phyloP scores from a whole-genome alignment of 805 yeast genomes.

The Suhomyces vadensis region DNA sequence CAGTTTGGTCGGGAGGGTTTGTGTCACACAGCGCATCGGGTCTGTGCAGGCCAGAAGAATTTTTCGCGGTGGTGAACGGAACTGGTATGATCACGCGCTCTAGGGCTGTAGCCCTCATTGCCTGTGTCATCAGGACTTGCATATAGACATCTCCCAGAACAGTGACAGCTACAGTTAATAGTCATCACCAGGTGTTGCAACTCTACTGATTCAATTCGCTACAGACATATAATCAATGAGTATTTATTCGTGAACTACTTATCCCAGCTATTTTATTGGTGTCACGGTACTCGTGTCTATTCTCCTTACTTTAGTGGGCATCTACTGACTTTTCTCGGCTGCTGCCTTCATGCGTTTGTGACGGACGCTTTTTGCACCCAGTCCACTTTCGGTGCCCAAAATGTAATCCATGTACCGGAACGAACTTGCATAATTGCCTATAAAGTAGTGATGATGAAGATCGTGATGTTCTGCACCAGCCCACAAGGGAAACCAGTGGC shows the following conservation, averaged over 20 bases:
- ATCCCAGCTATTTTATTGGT: too few relatives aligned
- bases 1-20: conserved; percentile 6
- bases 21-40: conserved; percentile 8
- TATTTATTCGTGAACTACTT: too few relatives aligned
- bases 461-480: conserved; percentile 68
- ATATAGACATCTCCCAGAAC: too few relatives aligned
- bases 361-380: conserved; percentile 49
- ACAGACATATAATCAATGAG: too few relatives aligned
- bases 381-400: conserved; percentile 58
- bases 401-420: conserved; percentile 60
- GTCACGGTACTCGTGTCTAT: too few relatives aligned
- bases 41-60: conserved; percentile 8
- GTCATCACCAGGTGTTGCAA: too few relatives aligned
- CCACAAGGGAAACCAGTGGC: conserved; percentile 60
- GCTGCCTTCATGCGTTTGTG: conserved; percentile 43
- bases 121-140: background rate
- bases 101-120: conserved; percentile 4
- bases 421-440: conserved; percentile 58
- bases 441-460: conserved; percentile 59
- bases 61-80: conserved; percentile 1
- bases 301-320: background rate
- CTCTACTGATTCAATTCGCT: too few relatives aligned
- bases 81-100: conserved; percentile 6
- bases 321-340: conserved; percentile 36
- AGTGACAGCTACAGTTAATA: too few relatives aligned